phyloP scores from a whole-genome alignment of 1,139 yeast genomes.

The Kluyveromyces marxianus region DNA sequence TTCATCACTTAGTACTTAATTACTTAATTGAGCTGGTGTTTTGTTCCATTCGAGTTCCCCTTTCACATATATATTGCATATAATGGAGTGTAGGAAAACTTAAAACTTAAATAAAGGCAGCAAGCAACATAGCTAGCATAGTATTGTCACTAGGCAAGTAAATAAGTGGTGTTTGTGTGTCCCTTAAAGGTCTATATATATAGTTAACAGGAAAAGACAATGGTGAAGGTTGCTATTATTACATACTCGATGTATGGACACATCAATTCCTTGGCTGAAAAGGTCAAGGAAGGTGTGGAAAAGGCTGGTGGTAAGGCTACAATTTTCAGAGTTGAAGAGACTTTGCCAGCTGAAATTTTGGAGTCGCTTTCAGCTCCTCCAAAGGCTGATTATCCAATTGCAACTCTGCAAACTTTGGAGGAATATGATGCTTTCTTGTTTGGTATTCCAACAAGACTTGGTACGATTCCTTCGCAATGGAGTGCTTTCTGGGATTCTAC shows the following conservation, averaged over 20 bases:
- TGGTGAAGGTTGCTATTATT: conserved; percentile 40
- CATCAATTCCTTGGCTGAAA: conserved; percentile 53
- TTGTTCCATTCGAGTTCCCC: too few relatives aligned
- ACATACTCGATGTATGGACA: conserved; percentile 77
- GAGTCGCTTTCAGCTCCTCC: conserved; percentile 51
- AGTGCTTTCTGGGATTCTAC: conserved; percentile 69
- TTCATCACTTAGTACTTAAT: too few relatives aligned
- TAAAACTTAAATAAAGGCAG: too few relatives aligned
- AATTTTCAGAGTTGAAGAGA: conserved; percentile 69
- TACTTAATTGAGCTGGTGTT: too few relatives aligned
- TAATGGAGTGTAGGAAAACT: too few relatives aligned
- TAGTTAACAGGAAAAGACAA: not conserved
- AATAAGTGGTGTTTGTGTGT: too few relatives aligned
- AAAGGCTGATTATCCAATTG: conserved; percentile 56
- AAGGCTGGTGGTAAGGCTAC: conserved; percentile 62
- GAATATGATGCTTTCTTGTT: conserved; percentile 64
- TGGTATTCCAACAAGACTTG: conserved; percentile 73
- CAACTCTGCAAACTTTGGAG: conserved; percentile 45
- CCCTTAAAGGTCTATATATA: too few relatives aligned
- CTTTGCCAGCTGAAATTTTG: conserved; percentile 52
- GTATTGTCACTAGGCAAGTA: too few relatives aligned
- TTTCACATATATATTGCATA: too few relatives aligned
- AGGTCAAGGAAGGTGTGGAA: conserved; percentile 56
- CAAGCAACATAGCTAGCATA: too few relatives aligned
- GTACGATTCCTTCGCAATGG: conserved; percentile 68